Percentiles rank a stretch among this genome's conserved stretches.
These are phyloP conservation scores for Vachellia pachyceras DNA, from an alignment of 306 rosid genomes.

Conservation along the genomic window DNA sequence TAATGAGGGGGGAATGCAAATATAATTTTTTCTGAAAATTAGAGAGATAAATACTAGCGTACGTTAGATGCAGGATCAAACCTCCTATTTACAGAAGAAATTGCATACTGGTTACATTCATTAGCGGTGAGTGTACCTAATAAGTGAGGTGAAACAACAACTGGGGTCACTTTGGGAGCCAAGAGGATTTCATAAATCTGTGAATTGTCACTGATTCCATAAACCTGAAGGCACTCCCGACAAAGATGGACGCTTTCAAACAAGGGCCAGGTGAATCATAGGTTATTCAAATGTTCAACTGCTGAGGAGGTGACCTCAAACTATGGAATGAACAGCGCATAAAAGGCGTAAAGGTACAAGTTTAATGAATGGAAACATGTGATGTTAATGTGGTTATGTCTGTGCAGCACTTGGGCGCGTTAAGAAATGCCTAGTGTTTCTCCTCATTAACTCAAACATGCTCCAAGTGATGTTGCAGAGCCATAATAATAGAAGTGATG, in stretches of 20 bases:
- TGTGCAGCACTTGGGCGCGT: neutral
- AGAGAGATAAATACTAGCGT: too few relatives aligned
- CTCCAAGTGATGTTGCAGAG: neutral
- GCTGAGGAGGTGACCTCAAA: neutral
- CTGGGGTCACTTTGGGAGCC: too few relatives aligned
- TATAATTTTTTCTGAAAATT: too few relatives aligned
- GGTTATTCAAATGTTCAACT: neutral
- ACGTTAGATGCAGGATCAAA: too few relatives aligned
- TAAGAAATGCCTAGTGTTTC: neutral
- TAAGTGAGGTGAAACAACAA: neutral
- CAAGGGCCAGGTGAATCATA: neutral
- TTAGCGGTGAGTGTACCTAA: too few relatives aligned
- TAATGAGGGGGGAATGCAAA: neutral
- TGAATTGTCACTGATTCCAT: neutral
- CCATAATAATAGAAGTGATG: neutral
- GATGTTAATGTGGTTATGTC: too few relatives aligned
- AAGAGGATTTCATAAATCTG: neutral
- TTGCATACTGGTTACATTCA: too few relatives aligned
- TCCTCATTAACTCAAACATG: neutral
- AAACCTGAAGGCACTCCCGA: neutral
- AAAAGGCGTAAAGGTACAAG: neutral
- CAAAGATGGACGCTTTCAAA: neutral
- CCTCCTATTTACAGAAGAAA: too few relatives aligned
- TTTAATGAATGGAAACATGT: too few relatives aligned
- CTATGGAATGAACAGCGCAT: neutral